Base-by-base conservation (phyloP, 805 yeast species). In the Pichia occidentalis region DNA sequence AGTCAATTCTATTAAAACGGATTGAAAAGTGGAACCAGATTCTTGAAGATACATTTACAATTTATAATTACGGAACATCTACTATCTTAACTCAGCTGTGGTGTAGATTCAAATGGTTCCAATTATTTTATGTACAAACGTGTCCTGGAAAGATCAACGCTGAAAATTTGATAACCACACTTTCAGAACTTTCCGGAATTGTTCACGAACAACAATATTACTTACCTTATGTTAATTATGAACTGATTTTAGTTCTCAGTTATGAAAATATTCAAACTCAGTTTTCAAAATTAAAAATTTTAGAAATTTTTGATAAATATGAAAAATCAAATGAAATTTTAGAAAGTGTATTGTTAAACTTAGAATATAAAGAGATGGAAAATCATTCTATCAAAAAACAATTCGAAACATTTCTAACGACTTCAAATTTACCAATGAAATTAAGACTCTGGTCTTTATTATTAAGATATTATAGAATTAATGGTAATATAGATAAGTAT, bases 361-460 rank as follows among this genome's bases (percentile, higher is more conserved):
- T 13, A 27, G 27, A 32, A 5, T 9, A 14, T 5, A 39, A 26
- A 3, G 57, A 59, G 5, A 44, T 51, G 7, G 52, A 56, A 16
- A 54, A 62, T 5, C 40, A 48, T 11, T 39, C 52, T 1, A 71
- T 68, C 24, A 65, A 71, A 24, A 46, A 51, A 12, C 77, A 87
- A 7, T 77, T 86, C 56, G 64, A 68, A 17, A 57, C 63, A 10
- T 85, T 90, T 51, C 63, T 92, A 12, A 59, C 65, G 3, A 65
- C 63, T 10, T 76, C 94, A 0, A 75, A 92, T 0, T 63, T 81
- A 17, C 80, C 75, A 17, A 69, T 86, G 53, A 74, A 73, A 39
- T 60, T 87, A 26, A 78, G 79, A 37, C 59, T 92, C 3, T 88
- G 97, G 95, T 75, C 73, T 23, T 68, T 81, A 18, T 61, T 88